Evolutionary conservation across 106 monocot species (phyloP).

Genomic region (Platanthera guangdongensis): DNA sequence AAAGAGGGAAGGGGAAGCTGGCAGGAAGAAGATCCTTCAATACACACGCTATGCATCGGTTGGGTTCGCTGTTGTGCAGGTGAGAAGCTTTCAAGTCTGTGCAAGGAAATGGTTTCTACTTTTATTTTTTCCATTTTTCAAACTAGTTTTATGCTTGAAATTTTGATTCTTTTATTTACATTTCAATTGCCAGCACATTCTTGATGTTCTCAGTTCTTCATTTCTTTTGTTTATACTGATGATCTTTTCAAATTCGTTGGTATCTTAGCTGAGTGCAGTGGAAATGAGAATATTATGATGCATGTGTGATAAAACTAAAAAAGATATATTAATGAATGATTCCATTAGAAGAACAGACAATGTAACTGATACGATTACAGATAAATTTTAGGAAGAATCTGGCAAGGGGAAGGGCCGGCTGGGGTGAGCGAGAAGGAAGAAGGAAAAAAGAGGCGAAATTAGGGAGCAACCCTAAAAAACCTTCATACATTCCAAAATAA

Average conservation of each 20-base stretch:
- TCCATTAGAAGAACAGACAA: too few relatives aligned
- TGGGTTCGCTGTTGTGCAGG: slow-evolving; percentile 95
- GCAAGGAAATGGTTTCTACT: neutral
- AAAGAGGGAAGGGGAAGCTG: slow-evolving; percentile 93
- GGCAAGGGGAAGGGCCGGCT: too few relatives aligned
- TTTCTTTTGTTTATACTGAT: neutral
- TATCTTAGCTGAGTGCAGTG: too few relatives aligned
- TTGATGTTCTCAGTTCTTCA: neutral
- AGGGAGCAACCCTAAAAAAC: too few relatives aligned
- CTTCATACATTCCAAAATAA: too few relatives aligned
- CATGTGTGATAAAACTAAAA: too few relatives aligned
- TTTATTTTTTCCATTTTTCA: neutral
- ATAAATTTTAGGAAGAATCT: too few relatives aligned
- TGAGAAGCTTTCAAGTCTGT: slow-evolving; percentile 13
- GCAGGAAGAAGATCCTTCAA: slow-evolving; percentile 95
- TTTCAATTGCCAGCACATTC: neutral
- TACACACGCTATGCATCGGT: slow-evolving; percentile 97
- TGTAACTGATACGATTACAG: too few relatives aligned
- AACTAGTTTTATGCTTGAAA: neutral
- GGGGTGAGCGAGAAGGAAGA: too few relatives aligned
- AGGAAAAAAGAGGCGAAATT: too few relatives aligned
- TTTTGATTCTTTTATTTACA: neutral
- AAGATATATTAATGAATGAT: too few relatives aligned
- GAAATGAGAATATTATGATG: too few relatives aligned
- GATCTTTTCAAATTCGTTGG: neutral